Conservation (phyloP, 2,329 filamentous ascomycete species). For the Arthroderma sp. region DNA sequence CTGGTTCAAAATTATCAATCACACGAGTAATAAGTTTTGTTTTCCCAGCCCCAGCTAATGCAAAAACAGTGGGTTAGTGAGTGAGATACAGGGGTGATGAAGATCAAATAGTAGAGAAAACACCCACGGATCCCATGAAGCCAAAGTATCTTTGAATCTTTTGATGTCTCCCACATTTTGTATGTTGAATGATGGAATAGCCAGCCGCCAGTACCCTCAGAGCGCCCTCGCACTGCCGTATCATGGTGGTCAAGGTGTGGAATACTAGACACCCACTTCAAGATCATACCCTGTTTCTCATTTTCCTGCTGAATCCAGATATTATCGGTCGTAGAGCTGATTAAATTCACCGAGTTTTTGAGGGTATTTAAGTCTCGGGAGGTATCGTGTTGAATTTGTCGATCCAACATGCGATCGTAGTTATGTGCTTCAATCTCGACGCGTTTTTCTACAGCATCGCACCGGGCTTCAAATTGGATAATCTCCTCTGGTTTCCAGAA, state of each 20-base stretch:
- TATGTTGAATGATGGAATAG: conserved; percentile 9
- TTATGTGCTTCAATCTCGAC: conserved; percentile 6
- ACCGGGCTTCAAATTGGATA: conserved; percentile 6
- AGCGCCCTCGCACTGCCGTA: conserved; percentile 5
- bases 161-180: conserved; percentile 10
- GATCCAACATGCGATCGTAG: conserved; percentile 3
- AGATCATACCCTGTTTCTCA: conserved; percentile 10
- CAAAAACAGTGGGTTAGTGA: neutral
- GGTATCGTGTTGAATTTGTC: neutral
- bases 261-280: conserved; percentile 16
- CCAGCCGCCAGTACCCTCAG: conserved; percentile 13
- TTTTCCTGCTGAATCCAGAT: conserved; percentile 3
- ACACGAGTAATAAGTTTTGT: conserved; percentile 8
- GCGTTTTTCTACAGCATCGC: conserved; percentile 7
- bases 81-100: neutral
- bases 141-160: conserved; percentile 13
- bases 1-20: conserved; percentile 3
- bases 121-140: conserved; percentile 15
- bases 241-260: conserved; percentile 13
- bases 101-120: neutral
- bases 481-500: conserved; percentile 3
- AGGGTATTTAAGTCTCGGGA: neutral
- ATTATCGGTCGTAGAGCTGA: neutral
- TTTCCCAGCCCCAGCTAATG: conserved; percentile 9
- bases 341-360: neutral